Evolutionary conservation across 257 asterid genomes (phyloP).

Genomic region (Solanum medicagineum): DNA sequence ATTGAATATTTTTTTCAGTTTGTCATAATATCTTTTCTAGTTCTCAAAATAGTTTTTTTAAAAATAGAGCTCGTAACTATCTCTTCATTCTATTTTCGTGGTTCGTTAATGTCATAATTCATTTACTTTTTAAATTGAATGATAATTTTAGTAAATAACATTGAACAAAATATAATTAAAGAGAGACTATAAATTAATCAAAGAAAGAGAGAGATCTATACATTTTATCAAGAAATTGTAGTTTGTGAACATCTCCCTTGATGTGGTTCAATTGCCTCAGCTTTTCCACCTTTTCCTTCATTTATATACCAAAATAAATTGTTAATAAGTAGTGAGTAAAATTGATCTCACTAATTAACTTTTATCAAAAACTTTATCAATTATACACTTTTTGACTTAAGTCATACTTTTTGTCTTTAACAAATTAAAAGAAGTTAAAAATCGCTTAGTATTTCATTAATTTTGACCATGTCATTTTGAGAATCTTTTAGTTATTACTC

Average conservation of each 20-base stretch:
- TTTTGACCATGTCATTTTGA: too few relatives aligned
- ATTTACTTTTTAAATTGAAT: not conserved
- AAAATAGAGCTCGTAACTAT: not conserved
- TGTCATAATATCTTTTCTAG: not conserved
- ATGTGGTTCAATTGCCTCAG: conserved; percentile 24
- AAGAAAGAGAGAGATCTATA: too few relatives aligned
- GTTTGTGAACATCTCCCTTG: conserved; percentile 27
- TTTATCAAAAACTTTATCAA: not conserved
- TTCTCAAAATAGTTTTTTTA: not conserved
- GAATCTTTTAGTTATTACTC: too few relatives aligned
- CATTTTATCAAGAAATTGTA: conserved; percentile 21
- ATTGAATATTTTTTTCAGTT: not conserved
- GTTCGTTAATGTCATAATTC: not conserved
- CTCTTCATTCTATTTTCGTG: not conserved
- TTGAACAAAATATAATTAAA: not conserved
- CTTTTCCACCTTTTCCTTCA: conserved; percentile 43
- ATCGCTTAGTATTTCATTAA: too few relatives aligned
- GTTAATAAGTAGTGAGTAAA: not conserved
- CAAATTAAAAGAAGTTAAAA: too few relatives aligned
- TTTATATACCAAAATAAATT: not conserved
- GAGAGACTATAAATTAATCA: not conserved
- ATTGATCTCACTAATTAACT: not conserved
- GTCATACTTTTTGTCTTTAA: too few relatives aligned
- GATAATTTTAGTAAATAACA: not conserved
- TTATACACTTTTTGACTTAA: not conserved